phyloP scores from a whole-genome alignment of 306 rosid species.

The Rosa persica region DNA sequence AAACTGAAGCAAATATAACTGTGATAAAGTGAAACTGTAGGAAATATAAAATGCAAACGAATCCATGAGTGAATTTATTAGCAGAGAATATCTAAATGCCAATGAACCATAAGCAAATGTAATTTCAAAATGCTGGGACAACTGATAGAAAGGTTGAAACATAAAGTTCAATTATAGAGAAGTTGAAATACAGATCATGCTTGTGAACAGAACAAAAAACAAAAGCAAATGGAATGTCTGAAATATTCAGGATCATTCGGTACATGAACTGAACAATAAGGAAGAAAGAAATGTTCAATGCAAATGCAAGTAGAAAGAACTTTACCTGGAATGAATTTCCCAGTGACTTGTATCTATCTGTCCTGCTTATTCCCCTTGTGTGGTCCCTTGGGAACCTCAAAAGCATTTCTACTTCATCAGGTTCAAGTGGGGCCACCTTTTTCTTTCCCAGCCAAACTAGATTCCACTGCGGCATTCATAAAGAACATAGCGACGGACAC shows the following conservation, averaged over 20 bases:
- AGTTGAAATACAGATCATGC: too few relatives aligned
- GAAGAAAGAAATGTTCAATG: background rate
- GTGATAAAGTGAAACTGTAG: background rate
- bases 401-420: slow-evolving; percentile 83
- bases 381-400: slow-evolving; percentile 89
- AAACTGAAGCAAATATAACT: background rate
- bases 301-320: background rate
- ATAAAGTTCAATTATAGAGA: too few relatives aligned
- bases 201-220: too few relatives aligned
- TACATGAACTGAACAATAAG: background rate
- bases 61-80: too few relatives aligned
- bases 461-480: slow-evolving; percentile 89
- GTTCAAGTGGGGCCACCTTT: slow-evolving; percentile 90
- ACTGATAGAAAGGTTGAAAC: too few relatives aligned
- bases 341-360: slow-evolving; percentile 89
- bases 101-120: too few relatives aligned
- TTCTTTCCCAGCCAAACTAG: slow-evolving; percentile 94
- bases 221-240: too few relatives aligned
- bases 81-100: too few relatives aligned
- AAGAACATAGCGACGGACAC: slow-evolving; percentile 53
- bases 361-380: slow-evolving; percentile 92
- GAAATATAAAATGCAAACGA: too few relatives aligned
- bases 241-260: too few relatives aligned
- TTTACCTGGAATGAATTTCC: slow-evolving; percentile 93
- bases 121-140: too few relatives aligned